Conservation (phyloP, 441 rosid genomes). For the Geranium incanum region DNA sequence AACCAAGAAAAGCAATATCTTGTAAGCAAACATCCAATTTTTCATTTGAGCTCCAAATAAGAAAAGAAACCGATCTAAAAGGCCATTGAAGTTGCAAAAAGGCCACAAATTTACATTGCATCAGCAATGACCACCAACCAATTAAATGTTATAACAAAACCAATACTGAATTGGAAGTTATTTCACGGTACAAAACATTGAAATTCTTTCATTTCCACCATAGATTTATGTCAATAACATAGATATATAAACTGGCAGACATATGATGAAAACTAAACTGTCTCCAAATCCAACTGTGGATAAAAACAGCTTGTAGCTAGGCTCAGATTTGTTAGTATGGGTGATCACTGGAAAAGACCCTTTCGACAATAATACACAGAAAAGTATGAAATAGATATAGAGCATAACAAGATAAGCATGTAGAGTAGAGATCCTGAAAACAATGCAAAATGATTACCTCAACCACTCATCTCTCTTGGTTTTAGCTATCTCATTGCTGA, state of each 20-base stretch:
- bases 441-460: slow-evolving; percentile 34
- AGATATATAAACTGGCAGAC: no score
- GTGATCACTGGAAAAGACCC: neutral
- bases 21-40: neutral
- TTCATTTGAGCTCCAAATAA: neutral
- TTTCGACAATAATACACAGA: neutral
- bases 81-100: neutral
- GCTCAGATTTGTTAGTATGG: neutral
- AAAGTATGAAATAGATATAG: neutral
- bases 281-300: neutral
- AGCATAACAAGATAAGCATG: neutral
- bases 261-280: no score
- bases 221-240: no score
- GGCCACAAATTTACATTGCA: neutral
- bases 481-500: slow-evolving; percentile 46
- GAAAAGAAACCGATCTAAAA: neutral
- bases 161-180: neutral
- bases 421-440: neutral
- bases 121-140: neutral
- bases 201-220: no score
- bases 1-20: slow-evolving; percentile 8
- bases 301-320: neutral
- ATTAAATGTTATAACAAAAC: neutral
- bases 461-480: slow-evolving; percentile 47
- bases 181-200: neutral